Evolutionary conservation across 805 yeast species (phyloP), one percentile per base, ranked within the genome.

Genomic region (Candida coquimbonensis): DNA sequence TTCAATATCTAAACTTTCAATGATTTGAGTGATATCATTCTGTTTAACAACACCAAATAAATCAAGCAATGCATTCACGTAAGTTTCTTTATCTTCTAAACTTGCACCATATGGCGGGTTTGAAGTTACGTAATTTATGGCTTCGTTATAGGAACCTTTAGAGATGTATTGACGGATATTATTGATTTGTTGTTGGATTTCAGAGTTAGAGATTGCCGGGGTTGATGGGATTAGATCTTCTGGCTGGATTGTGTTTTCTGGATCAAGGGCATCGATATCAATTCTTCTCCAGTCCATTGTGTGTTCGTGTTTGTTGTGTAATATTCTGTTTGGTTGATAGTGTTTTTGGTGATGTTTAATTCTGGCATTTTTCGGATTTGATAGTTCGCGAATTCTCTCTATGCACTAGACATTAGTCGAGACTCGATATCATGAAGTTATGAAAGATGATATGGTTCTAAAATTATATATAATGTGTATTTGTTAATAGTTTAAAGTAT

Each of bases 231-330:
- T 66, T 56, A 87, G 72, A 43, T 86, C 91, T 53, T 75, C 79
- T 39, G 73, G 72, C 31, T 82, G 72, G 51, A 86, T 65, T 16
- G 69, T 70, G 55, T 75, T 77, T 40, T 90, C 96, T 4, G 95
- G 86, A 60, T 90, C 96, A 53, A 80, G 81, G 16, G 88, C 86
- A 65, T 93, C 98, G 44, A 93, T 81, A 64, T 93, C 96, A 56
- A 91, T 87, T 75, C 93, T 81, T 77, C 99, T 84, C 95, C 95
- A 86, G 61, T 83, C 89, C 49, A 77, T 81, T 79, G 79, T 77
- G 40, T 35, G 48, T 35, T 38, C 16, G 26, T 32, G 24, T 17
- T 17, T 17, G 6, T 8, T 33, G 19, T n/a, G n/a, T 33, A 1
- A 3, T 6, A n/a, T n/a, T n/a, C 4, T 33, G n/a, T n/a, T 2